Base-by-base conservation (phyloP, 805 yeast species). In the Ogataea sp. region DNA sequence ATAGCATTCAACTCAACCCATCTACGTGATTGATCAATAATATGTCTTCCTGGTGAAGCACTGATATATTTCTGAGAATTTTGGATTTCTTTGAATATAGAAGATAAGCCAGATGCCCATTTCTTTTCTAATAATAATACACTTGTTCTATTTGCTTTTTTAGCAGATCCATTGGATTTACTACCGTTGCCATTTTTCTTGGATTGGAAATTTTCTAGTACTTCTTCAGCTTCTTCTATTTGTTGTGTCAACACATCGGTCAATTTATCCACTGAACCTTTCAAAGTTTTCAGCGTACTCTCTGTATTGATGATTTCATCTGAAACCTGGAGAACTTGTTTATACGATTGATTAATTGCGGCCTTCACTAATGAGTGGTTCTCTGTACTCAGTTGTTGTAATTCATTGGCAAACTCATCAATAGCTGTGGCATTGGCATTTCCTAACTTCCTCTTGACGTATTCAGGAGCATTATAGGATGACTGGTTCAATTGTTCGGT, bases 1-100 rank as follows among this genome's bases (percentile, higher is more conserved):
- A 93, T 88, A 2, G 83, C 76, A 51, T 87, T 88, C 43, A 89
- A 63, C 58, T 88, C 96, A 42, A 73, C 76, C 96, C 96, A 89
- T 36, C 88, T 72, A 2, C 83, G 82, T 55, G 87, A 78, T 50
- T 88, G 93, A 9, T 78, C 73, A 16, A 86, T 62, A 2, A 88
- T 74, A 57, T 87, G 96, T 37, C 96, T 71, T 3, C 89, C 93
- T 0, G 89, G 86, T 7, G 74, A 57, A 1, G 84, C 76, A 17
- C 87, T 83, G 29, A 88, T 67, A 43, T 72, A 75, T 51, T 83
- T 83, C 49, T 84, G 89, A 1, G 95, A 88, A n/a, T 96, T 94
- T 46, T 89, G 96, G 14, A 89, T 95, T 45, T 83, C 86, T 48
- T 78, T 78, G 58, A 81, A 87, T 38, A 88, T 61, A 8, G 75